A percentile compares a stretch with the other conserved stretches of the same genome.
These are phyloP conservation scores for Botrytis squamosa DNA, from an alignment of 2,329 filamentous ascomycete species.

Conservation along the genomic window DNA sequence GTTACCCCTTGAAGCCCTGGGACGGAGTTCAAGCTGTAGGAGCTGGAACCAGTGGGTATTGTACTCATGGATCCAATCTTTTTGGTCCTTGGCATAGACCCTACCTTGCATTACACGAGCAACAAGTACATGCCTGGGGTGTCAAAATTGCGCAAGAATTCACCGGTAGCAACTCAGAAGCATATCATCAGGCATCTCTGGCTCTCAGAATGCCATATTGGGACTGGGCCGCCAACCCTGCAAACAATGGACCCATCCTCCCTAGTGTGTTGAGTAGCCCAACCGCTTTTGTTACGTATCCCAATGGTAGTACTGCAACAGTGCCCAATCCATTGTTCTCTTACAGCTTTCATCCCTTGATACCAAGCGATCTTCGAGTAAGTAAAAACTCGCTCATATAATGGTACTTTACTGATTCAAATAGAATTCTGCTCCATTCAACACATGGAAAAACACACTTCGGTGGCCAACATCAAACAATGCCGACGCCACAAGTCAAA, in stretches of 20 bases:
- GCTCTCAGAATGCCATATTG: constrained; percentile 47
- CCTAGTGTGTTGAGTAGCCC: constrained; percentile 25
- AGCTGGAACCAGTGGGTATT: constrained; percentile 74
- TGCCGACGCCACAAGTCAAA: constrained; percentile 13
- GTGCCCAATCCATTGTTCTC: constrained; percentile 62
- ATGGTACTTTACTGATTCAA: constrained; percentile 1
- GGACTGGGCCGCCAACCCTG: constrained; percentile 50
- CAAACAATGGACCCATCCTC: constrained; percentile 43
- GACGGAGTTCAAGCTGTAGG: constrained; percentile 12
- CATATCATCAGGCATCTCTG: constrained; percentile 46
- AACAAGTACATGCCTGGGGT: constrained; percentile 46
- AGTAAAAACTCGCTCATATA: background rate
- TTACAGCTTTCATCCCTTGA: constrained; percentile 55
- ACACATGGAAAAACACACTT: background rate
- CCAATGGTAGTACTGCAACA: constrained; percentile 54
- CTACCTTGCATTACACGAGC: constrained; percentile 64
- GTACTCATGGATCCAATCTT: constrained; percentile 69
- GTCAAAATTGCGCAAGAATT: constrained; percentile 47
- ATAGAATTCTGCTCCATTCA: background rate
- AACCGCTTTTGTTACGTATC: constrained; percentile 18
- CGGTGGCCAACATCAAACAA: constrained; percentile 16
- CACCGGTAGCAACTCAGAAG: constrained; percentile 46
- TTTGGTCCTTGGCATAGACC: constrained; percentile 83
- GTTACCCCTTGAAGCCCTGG: constrained; percentile 39
- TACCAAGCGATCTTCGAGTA: constrained; percentile 13